These are phyloP conservation scores for Crithidia mellificae DNA, from an alignment of 208 protist genomes.

Conservation along the genomic window DNA sequence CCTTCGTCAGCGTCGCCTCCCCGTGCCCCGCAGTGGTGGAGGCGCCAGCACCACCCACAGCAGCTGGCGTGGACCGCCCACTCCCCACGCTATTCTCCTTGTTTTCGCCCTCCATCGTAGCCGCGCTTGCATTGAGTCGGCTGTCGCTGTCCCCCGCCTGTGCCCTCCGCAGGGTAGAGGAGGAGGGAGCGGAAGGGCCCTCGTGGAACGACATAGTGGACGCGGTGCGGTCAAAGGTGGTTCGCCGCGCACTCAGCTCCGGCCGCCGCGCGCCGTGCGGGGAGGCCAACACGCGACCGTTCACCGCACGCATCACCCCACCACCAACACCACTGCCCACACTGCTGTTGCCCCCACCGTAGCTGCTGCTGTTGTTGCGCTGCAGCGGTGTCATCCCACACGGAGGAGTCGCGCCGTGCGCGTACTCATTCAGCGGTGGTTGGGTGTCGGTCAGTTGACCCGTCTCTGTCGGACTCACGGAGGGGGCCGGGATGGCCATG, in stretches of 20 bases:
- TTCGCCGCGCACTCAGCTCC: conserved; percentile 17
- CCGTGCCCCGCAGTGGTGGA: neutral
- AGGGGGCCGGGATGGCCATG: neutral
- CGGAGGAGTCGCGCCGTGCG: no score
- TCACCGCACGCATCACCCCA: neutral
- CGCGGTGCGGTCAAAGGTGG: conserved; percentile 16
- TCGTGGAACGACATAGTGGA: no score
- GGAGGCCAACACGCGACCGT: conserved; percentile 18
- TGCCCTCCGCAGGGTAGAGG: no score
- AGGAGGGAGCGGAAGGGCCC: no score
- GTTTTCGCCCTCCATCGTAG: no score
- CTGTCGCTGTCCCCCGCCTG: no score
- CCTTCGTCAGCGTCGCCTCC: conserved; percentile 10
- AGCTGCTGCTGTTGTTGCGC: neutral
- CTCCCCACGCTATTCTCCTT: no score
- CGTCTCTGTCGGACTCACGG: neutral
- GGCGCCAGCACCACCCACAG: no score
- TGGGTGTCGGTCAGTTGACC: neutral
- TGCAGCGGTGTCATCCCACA: neutral
- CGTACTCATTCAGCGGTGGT: neutral
- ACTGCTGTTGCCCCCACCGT: no score
- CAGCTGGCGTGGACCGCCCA: no score
- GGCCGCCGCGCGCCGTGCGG: conserved; percentile 16
- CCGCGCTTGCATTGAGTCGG: no score
- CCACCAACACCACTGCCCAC: no score